Base-by-base conservation (phyloP, 2,329 filamentous ascomycete species). In the Apiospora koreana region DNA sequence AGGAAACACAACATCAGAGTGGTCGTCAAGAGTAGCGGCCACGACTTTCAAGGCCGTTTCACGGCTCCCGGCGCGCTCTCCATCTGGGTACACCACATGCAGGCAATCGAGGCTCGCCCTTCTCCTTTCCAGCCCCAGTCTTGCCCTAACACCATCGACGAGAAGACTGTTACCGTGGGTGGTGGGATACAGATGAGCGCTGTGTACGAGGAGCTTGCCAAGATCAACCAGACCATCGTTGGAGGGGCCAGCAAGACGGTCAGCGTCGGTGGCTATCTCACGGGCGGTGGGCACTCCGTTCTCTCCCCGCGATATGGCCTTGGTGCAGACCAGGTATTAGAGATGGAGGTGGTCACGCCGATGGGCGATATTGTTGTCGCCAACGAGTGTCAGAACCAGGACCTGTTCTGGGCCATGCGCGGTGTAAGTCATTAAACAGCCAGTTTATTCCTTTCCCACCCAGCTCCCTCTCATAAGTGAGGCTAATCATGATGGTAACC, bases 331-430 rank as follows among this genome's bases (percentile, higher is more conserved):
- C 86, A 91, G 54, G 86, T 89, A 1, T 78, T 92, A 3, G 83
- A 90, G 73, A 84, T 87, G 79, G 84, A 89, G 41, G 79, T 91
- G 0, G 85, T 92, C 0, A 87, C 86, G 0, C 85, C 86, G 0
- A 74, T 75, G 3, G 89, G 89, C 0, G 76, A 84, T 8, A 80
- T 87, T 7, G 54, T 90, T 2, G 83, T 80, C 0, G 83, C 86
- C 0, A 89, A 87, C 65, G 85, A 86, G 48, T 83, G 85, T 14
- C 81, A 86, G 48, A 83, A 91, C 69, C 70, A 79, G 0, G 89
- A 92, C 69, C 78, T 92, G 0, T 92, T 90, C 77, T 92, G 89
- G 90, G 90, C 90, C 0, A 81, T 91, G 72, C 25, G 35, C 80
- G 86, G 70, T 89, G 89, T 10, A 88, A 58, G 50, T 58, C 48